A percentile compares a stretch with the other conserved stretches of the same genome.
These are phyloP conservation scores for Rhinocladiella similis DNA, from an alignment of 2,329 filamentous ascomycete genomes.

Conservation along the genomic window DNA sequence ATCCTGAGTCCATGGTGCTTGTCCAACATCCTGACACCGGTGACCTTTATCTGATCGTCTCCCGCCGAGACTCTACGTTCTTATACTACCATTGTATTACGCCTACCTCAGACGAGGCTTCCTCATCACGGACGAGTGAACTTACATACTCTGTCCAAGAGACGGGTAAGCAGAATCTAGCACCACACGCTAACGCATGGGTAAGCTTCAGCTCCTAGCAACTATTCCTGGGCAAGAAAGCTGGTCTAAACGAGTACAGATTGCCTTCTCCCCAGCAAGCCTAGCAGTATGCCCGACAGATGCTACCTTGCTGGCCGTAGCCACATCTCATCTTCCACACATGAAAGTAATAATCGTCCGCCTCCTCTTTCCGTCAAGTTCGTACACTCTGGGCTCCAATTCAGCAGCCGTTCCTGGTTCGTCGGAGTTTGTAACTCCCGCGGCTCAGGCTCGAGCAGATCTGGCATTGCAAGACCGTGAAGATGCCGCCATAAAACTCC, in stretches of 20 bases:
- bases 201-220: background rate
- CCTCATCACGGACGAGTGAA: slow-evolving; percentile 17
- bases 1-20: slow-evolving; percentile 60
- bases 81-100: slow-evolving; percentile 55
- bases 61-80: slow-evolving; percentile 59
- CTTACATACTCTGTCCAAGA: slow-evolving; percentile 38
- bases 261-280: slow-evolving; percentile 61
- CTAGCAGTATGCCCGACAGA: slow-evolving; percentile 58
- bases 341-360: slow-evolving; percentile 64
- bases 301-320: slow-evolving; percentile 56
- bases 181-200: slow-evolving; percentile 63
- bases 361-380: slow-evolving; percentile 51
- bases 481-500: slow-evolving; percentile 60
- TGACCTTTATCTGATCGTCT: slow-evolving; percentile 53
- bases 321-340: slow-evolving; percentile 60
- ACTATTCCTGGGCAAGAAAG: too few relatives aligned
- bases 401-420: background rate
- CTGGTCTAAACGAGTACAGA: slow-evolving; percentile 5
- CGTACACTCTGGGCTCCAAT: slow-evolving; percentile 6
- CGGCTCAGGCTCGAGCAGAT: slow-evolving; percentile 25
- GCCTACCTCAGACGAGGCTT: slow-evolving; percentile 15
- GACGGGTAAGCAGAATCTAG: slow-evolving; percentile 60
- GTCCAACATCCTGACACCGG: slow-evolving; percentile 49
- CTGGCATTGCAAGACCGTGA: slow-evolving; percentile 54
- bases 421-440: slow-evolving; percentile 9